Base-by-base conservation (phyloP, 2,329 filamentous ascomycete genomes). In the Arachnomyces sp. region DNA sequence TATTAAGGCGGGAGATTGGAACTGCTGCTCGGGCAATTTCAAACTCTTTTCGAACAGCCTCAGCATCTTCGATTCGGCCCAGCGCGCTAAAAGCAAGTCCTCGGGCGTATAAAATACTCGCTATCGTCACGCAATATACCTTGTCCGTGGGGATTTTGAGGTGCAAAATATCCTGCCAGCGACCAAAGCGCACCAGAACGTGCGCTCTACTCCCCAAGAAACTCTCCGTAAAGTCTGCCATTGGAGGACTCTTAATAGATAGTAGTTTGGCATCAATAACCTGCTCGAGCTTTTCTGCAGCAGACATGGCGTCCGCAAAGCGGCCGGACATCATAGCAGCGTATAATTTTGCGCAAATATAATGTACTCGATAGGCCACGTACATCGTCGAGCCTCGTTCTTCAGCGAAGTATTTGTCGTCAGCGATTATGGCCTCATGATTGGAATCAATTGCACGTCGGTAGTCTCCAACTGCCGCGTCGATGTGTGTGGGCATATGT, bases 401-500 rank as follows among this genome's bases (percentile, higher is more conserved):
- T 25, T 25, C 5, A 9, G 63, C 59, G 2, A 85, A 66, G 52
- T 75, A 88, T 48, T 75, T 77, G 37, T 82, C 74, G 53, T 90
- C 83, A 2, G 81, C 82, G 0, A 61, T 52, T 35, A 84, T 79
- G 7, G 84, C 84, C 15, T 73, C 71, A 2, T 72, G 66, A 56
- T 89, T 89, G 3, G 79, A 80, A 1, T 66, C 64, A 38, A 88
- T 78, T 3, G 81, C 81, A 7, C 69, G 68, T 20, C 72, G 66
- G 53, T 87, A 89, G 50, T 87, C 76, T 9, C 84, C 84, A 18
- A 79, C 74, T 0, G 88, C 70, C 8, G 85, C 74, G 56, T 89
- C 83, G 28, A 89, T 67, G 57, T 90, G 84, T 0, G 78, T 78
- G 0, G 84, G 83, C 84, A 90, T 89, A 53, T 87, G 82, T 31